Conservation (phyloP, 2,329 filamentous ascomycete genomes). For the Alternaria ethzedia region DNA sequence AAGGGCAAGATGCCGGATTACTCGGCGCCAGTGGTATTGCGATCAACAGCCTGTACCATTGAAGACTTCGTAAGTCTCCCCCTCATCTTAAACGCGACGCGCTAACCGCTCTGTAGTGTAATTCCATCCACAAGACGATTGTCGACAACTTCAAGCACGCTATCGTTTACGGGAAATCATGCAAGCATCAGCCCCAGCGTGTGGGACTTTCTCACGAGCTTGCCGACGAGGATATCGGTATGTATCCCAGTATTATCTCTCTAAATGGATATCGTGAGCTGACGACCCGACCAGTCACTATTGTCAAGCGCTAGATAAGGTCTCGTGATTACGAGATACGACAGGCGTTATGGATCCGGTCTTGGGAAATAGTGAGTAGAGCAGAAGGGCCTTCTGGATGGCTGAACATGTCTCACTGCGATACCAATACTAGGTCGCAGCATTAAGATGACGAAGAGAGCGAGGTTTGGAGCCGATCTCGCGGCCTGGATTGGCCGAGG, state of each 20-base stretch:
- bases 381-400: conserved; percentile 34
- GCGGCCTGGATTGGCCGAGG: conserved; percentile 42
- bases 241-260: conserved; percentile 42
- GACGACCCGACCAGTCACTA: conserved; percentile 47
- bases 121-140: conserved; percentile 95
- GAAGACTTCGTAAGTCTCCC: conserved; percentile 87
- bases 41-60: conserved; percentile 81
- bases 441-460: conserved; percentile 39
- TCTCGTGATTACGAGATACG: conserved; percentile 25
- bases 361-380: conserved; percentile 32
- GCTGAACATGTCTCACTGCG: conserved; percentile 41
- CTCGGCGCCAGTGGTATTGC: conserved; percentile 85
- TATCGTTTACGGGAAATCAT: conserved; percentile 95
- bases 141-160: conserved; percentile 94
- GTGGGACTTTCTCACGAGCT: conserved; percentile 91
- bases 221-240: conserved; percentile 96
- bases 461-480: conserved; percentile 34
- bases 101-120: conserved; percentile 71
- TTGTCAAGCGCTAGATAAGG: conserved; percentile 49
- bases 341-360: conserved; percentile 25
- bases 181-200: conserved; percentile 97
- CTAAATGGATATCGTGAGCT: conserved; percentile 26
- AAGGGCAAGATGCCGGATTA: conserved; percentile 97
- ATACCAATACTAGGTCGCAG: conserved; percentile 34
- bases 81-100: conserved; percentile 13